Evolutionary conservation across 192 early-diverging fungal genomes (phyloP).

Genomic region (Coemansia sp.): DNA sequence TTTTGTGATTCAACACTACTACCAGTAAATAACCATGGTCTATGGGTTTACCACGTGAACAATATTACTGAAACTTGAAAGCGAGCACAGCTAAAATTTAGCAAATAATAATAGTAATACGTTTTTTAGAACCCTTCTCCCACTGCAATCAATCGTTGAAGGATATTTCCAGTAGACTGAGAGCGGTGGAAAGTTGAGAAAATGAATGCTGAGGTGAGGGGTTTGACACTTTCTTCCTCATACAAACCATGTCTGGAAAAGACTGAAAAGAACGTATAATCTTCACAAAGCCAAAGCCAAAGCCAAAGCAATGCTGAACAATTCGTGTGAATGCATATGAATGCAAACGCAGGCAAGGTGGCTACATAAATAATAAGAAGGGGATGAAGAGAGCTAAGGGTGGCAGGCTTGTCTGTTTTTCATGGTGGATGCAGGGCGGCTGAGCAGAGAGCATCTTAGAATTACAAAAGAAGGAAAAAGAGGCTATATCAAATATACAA

Average conservation of each 20-base stretch:
- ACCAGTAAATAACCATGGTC: neutral
- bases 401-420: neutral
- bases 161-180: too few species aligned
- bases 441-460: neutral
- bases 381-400: neutral
- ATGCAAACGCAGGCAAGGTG: neutral
- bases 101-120: too few species aligned
- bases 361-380: neutral
- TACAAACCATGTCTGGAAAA: too few species aligned
- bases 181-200: too few species aligned
- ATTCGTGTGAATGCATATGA: neutral
- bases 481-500: neutral
- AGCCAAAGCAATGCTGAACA: neutral
- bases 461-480: neutral
- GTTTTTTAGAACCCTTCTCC: too few species aligned
- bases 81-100: too few species aligned
- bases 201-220: too few species aligned
- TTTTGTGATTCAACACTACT: neutral
- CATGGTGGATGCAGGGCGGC: slow-evolving; percentile 12
- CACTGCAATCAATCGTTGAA: too few species aligned
- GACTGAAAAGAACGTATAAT: too few species aligned
- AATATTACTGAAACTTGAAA: too few species aligned
- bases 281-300: too few species aligned
- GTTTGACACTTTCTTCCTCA: too few species aligned
- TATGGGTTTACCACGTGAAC: neutral